Percentiles rank a stretch among this genome's conserved stretches.
These are phyloP conservation scores for Strobilomyces confusus DNA, from an alignment of 768 basidiomycete species.

Conservation along the genomic window DNA sequence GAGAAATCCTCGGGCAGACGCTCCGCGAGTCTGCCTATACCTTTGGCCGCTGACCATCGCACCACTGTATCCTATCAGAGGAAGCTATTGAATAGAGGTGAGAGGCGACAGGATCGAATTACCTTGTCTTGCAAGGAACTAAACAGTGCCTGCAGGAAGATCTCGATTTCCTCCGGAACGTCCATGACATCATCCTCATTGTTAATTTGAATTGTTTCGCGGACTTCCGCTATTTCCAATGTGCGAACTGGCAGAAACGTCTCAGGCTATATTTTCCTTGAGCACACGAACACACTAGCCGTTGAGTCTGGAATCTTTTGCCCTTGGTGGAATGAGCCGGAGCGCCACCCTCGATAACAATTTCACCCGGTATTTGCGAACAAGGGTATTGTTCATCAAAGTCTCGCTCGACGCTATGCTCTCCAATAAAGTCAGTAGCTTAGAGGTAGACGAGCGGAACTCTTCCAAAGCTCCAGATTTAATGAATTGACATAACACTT, in stretches of 20 bases:
- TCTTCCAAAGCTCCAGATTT: conserved; percentile 59
- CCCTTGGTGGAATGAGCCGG: conserved; percentile 52
- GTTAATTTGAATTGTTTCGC: conserved; percentile 9
- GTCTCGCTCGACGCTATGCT: conserved; percentile 37
- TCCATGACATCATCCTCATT: conserved; percentile 48
- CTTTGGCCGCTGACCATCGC: conserved; percentile 93
- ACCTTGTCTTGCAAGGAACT: conserved; percentile 79
- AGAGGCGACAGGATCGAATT: conserved; percentile 1
- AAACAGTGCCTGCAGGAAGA: conserved; percentile 68
- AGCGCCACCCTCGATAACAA: conserved; percentile 61
- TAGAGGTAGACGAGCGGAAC: conserved; percentile 40
- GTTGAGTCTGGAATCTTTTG: conserved; percentile 35
- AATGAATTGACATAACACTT: conserved; percentile 65
- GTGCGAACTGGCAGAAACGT: conserved; percentile 21
- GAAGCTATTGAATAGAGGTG: not conserved
- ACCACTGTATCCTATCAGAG: conserved; percentile 80
- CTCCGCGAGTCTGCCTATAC: conserved; percentile 78
- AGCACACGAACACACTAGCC: conserved; percentile 31
- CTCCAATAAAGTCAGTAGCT: conserved; percentile 44
- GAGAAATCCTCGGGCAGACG: conserved; percentile 73
- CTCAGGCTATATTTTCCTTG: conserved; percentile 26
- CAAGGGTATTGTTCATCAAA: conserved; percentile 54
- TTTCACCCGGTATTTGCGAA: conserved; percentile 69
- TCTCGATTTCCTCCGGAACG: conserved; percentile 76
- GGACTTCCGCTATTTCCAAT: conserved; percentile 17